Conservation (phyloP, 176 grass and related monocot species). For the Puccinellia tenuiflora region DNA sequence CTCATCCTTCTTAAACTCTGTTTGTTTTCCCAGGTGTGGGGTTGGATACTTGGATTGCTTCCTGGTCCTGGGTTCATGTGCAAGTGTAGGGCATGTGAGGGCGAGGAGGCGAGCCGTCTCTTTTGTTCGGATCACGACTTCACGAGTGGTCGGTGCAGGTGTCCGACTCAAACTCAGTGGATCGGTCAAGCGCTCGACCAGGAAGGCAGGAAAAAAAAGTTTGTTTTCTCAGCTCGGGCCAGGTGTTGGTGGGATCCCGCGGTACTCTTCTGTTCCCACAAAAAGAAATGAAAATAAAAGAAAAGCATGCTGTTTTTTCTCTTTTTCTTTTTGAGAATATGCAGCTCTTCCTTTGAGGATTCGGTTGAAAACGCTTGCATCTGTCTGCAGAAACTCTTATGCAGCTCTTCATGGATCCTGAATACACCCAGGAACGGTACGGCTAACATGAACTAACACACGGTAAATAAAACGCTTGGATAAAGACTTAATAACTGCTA, state of each 20-base stretch:
- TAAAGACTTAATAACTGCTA: no score
- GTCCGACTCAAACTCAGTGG: slow-evolving; percentile 25
- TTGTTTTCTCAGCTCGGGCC: not conserved
- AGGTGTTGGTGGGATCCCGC: not conserved
- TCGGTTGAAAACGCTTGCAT: not conserved
- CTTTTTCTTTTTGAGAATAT: not conserved
- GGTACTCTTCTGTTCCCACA: not conserved
- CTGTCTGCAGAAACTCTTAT: no score
- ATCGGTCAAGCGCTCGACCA: slow-evolving; percentile 30
- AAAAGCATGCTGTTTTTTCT: not conserved
- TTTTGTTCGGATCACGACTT: not conserved
- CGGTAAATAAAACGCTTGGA: no score
- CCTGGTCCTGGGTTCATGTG: not conserved
- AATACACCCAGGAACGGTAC: not conserved
- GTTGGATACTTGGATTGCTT: not conserved
- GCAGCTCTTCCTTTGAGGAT: not conserved
- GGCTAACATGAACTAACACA: not conserved
- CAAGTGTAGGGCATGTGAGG: not conserved
- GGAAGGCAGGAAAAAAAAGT: not conserved
- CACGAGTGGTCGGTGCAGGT: not conserved
- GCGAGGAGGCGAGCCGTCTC: not conserved
- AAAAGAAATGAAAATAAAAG: not conserved
- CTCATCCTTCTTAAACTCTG: not conserved
- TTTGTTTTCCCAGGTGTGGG: slow-evolving; percentile 27
- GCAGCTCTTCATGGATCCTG: no score